Conservation (phyloP, 805 yeast genomes). For the Pichia rugopelliculosa region DNA sequence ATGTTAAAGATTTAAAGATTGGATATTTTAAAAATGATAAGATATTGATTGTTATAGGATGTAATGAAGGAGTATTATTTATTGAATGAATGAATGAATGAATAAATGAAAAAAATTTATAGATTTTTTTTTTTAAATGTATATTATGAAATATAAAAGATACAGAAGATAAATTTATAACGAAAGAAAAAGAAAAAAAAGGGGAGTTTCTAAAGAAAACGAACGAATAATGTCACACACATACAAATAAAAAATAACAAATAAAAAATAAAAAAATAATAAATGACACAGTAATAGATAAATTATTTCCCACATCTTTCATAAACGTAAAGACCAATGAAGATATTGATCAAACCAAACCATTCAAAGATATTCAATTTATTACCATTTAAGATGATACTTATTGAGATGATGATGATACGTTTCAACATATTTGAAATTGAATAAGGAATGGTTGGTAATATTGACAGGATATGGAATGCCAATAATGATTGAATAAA, state of each 20-base stretch:
- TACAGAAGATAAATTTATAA: too few species aligned
- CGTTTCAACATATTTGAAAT: constrained; percentile 85
- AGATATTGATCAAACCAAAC: constrained; percentile 44
- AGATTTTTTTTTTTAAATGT: too few species aligned
- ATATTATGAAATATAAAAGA: too few species aligned
- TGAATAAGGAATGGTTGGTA: constrained; percentile 80
- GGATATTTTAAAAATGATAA: constrained; percentile 19
- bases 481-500: constrained; percentile 76
- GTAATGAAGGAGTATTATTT: background rate
- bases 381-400: constrained; percentile 59
- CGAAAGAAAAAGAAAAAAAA: too few species aligned
- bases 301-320: constrained; percentile 47
- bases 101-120: background rate
- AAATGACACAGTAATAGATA: too few species aligned
- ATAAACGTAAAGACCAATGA: constrained; percentile 51
- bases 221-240: too few species aligned
- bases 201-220: too few species aligned
- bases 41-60: constrained; percentile 13
- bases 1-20: background rate
- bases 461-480: constrained; percentile 69
- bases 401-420: constrained; percentile 72
- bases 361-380: constrained; percentile 39
- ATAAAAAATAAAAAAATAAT: background rate
- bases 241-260: too few species aligned
- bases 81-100: too few species aligned